phyloP scores from a whole-genome alignment of 495 filamentous ascomycete genomes.

The Glutinoglossum americanum region DNA sequence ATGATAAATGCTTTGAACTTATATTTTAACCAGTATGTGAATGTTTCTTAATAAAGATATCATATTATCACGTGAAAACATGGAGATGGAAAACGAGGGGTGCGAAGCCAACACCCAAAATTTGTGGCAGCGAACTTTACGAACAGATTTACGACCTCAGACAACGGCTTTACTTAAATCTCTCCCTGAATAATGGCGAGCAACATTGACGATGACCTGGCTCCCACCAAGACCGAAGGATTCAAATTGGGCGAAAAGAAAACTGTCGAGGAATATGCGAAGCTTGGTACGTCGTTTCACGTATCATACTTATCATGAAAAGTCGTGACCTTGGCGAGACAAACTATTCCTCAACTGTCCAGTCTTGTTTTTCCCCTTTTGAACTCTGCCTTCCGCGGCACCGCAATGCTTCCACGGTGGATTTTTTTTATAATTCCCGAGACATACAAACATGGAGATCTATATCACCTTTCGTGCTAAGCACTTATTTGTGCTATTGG shows the following conservation, averaged over 20 bases:
- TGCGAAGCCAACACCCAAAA: neutral
- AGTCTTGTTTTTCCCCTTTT: neutral
- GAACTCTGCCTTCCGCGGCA: neutral
- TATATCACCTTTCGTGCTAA: neutral
- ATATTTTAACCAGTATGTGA: neutral
- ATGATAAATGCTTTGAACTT: neutral
- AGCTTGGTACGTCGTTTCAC: slow-evolving; percentile 51
- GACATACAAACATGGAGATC: neutral
- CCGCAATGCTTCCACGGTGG: neutral
- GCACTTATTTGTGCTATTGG: neutral
- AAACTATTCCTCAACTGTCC: neutral
- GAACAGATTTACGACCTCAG: neutral
- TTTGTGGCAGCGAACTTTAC: neutral
- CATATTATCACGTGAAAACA: neutral
- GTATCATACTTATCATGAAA: neutral
- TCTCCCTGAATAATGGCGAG: slow-evolving; percentile 33
- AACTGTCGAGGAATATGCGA: slow-evolving; percentile 72
- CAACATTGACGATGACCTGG: slow-evolving; percentile 60
- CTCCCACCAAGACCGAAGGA: slow-evolving; percentile 69
- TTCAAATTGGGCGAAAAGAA: slow-evolving; percentile 99
- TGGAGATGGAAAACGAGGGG: neutral
- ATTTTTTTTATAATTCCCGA: neutral
- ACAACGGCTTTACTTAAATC: neutral
- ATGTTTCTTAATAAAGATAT: neutral
- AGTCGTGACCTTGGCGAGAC: neutral